Evolutionary conservation across 2,329 filamentous ascomycete species (phyloP).

Genomic region (Monosporascus cannonballus): DNA sequence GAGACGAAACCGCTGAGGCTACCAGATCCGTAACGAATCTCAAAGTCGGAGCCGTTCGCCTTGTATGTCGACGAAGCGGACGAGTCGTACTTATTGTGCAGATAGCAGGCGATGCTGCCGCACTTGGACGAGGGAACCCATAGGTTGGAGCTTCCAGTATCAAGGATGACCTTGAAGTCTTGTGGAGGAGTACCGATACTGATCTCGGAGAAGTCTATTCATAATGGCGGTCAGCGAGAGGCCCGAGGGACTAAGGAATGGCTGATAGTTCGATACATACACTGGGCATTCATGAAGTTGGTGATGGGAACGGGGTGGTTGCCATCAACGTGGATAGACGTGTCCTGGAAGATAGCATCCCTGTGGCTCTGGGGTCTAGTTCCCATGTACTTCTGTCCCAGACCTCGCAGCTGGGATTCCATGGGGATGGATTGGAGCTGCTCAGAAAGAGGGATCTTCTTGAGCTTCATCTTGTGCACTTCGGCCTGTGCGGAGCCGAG

Average conservation of each 20-base stretch:
- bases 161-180: slow-evolving; percentile 95
- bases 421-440: slow-evolving; percentile 80
- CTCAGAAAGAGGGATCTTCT: slow-evolving; percentile 89
- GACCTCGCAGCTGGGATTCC: slow-evolving; percentile 70
- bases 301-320: slow-evolving; percentile 81
- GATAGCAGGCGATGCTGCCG: slow-evolving; percentile 93
- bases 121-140: slow-evolving; percentile 94
- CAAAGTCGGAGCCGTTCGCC: slow-evolving; percentile 86
- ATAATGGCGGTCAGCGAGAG: slow-evolving; percentile 1
- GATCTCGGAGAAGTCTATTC: slow-evolving; percentile 91
- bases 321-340: slow-evolving; percentile 57
- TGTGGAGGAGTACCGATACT: slow-evolving; percentile 86
- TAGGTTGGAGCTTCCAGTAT: slow-evolving; percentile 97
- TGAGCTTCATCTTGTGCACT: slow-evolving; percentile 93
- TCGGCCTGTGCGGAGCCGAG: slow-evolving; percentile 77
- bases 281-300: slow-evolving; percentile 99
- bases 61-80: slow-evolving; percentile 84
- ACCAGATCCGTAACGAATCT: slow-evolving; percentile 93
- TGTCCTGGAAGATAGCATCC: slow-evolving; percentile 75
- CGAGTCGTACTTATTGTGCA: slow-evolving; percentile 95
- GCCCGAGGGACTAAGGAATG: not conserved
- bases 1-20: slow-evolving; percentile 92
- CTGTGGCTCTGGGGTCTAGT: slow-evolving; percentile 62
- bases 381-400: slow-evolving; percentile 97
- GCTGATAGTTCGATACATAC: slow-evolving; percentile 48